phyloP scores from a whole-genome alignment of 176 grass and related monocot genomes.

The Oryza glaberrima region DNA sequence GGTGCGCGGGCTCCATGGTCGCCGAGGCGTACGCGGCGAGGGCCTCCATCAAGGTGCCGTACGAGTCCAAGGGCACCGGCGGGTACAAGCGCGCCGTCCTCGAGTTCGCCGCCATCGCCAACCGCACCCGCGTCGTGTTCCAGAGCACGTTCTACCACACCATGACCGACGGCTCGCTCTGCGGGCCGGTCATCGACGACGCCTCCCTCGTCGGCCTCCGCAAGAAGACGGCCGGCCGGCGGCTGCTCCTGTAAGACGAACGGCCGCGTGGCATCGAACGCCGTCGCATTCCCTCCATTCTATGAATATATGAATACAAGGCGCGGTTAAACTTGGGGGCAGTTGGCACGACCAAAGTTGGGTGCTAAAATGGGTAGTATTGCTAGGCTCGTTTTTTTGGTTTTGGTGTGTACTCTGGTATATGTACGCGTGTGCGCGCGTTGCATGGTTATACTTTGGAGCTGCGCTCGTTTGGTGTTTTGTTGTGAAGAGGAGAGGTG shows the following conservation, averaged over 20 bases:
- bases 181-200: conserved; percentile 78
- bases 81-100: conserved; percentile 78
- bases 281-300: not conserved
- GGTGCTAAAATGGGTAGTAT: not conserved
- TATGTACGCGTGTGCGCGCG: not conserved
- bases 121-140: conserved; percentile 73
- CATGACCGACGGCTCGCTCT: conserved; percentile 84
- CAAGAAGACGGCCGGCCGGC: conserved; percentile 37
- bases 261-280: not conserved
- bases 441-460: not conserved
- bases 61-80: conserved; percentile 66
- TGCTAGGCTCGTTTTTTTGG: conserved; percentile 13
- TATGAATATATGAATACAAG: not conserved
- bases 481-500: not conserved
- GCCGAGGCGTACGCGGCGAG: conserved; percentile 76
- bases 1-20: conserved; percentile 64
- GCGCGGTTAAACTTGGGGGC: not conserved
- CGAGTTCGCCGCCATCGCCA: conserved; percentile 54
- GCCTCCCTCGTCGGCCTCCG: conserved; percentile 56
- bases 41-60: conserved; percentile 63
- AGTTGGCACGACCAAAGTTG: not conserved
- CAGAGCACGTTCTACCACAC: conserved; percentile 85
- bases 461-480: not conserved
- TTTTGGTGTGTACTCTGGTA: conserved; percentile 35
- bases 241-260: conserved; percentile 40